Conservation (phyloP, 306 rosid species). For the Comarum palustre region DNA sequence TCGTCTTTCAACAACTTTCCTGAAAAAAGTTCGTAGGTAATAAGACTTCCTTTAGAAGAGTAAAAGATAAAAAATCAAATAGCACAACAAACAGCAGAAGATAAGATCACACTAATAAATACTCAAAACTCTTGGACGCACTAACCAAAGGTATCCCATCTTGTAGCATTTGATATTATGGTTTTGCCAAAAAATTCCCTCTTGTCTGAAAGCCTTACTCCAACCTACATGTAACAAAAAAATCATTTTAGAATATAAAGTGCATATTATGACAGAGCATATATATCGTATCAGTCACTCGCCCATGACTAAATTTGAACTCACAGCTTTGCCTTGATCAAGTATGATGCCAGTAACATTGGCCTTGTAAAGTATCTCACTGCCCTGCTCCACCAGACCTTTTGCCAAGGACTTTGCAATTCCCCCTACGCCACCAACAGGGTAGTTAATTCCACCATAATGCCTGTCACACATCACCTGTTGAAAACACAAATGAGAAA, state of each 20-base stretch:
- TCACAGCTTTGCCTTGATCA: conserved; percentile 79
- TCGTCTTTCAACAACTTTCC: conserved; percentile 73
- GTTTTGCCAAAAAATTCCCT: conserved; percentile 82
- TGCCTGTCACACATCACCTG: conserved; percentile 97
- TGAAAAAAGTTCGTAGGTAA: conserved; percentile 27
- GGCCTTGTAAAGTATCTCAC: conserved; percentile 83
- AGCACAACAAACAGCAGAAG: conserved; percentile 23
- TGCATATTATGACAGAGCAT: neutral
- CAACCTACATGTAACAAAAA: conserved; percentile 49
- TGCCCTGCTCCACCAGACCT: conserved; percentile 74
- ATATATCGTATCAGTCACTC: conserved; percentile 13
- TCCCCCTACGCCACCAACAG: conserved; percentile 91
- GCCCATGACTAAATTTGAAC: conserved; percentile 33
- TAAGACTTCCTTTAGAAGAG: conserved; percentile 5
- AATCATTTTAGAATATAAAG: conserved; percentile 11
- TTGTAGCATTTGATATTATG: conserved; percentile 88
- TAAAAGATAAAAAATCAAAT: neutral
- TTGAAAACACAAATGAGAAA: conserved; percentile 1
- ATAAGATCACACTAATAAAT: conserved; percentile 21
- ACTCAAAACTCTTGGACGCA: conserved; percentile 14
- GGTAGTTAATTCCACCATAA: conserved; percentile 92
- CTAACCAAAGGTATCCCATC: conserved; percentile 99
- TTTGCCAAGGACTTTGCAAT: conserved; percentile 85
- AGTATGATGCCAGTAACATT: conserved; percentile 67
- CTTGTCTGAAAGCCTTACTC: conserved; percentile 81